These are phyloP conservation scores for Epichloe scottii DNA, from an alignment of 2,329 filamentous ascomycete species.

Conservation along the genomic window DNA sequence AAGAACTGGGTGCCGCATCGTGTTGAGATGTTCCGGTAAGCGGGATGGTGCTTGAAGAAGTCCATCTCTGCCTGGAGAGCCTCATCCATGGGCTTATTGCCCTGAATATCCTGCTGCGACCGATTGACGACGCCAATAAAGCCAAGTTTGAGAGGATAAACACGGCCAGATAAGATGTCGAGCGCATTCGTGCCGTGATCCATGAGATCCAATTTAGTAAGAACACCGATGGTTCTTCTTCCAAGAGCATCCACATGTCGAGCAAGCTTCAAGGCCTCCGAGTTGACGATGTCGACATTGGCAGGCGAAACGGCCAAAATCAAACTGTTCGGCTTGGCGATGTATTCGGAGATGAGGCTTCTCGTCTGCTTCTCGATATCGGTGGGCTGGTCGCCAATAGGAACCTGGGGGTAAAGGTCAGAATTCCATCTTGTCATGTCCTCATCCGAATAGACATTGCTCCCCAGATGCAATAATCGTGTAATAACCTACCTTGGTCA, in stretches of 20 bases:
- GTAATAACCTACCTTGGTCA: constrained; percentile 63
- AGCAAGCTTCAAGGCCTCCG: constrained; percentile 90
- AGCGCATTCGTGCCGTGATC: constrained; percentile 96
- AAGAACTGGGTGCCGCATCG: constrained; percentile 90
- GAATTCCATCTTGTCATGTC: neutral
- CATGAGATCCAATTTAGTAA: constrained; percentile 97
- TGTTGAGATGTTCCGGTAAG: constrained; percentile 89
- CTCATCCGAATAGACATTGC: constrained; percentile 6
- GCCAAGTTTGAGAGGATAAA: constrained; percentile 91
- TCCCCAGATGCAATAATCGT: constrained; percentile 1
- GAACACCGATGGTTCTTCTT: constrained; percentile 85
- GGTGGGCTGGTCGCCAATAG: constrained; percentile 91
- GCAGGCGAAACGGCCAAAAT: constrained; percentile 92
- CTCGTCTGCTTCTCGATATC: constrained; percentile 99
- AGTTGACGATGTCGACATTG: constrained; percentile 97
- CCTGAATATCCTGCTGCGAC: constrained; percentile 95
- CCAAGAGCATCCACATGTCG: constrained; percentile 94
- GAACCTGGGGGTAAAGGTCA: constrained; percentile 45
- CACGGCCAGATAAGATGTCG: constrained; percentile 91
- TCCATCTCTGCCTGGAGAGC: constrained; percentile 81
- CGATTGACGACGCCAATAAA: constrained; percentile 98
- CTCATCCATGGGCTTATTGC: constrained; percentile 86
- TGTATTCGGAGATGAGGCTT: constrained; percentile 94
- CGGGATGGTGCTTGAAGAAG: constrained; percentile 94
- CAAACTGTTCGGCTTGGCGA: constrained; percentile 97